A percentile compares a stretch with the other conserved stretches of the same genome.
Evolutionary conservation across 1,284 basidiomycete species (phyloP).

Genomic region (Garcileccinum viscosum): DNA sequence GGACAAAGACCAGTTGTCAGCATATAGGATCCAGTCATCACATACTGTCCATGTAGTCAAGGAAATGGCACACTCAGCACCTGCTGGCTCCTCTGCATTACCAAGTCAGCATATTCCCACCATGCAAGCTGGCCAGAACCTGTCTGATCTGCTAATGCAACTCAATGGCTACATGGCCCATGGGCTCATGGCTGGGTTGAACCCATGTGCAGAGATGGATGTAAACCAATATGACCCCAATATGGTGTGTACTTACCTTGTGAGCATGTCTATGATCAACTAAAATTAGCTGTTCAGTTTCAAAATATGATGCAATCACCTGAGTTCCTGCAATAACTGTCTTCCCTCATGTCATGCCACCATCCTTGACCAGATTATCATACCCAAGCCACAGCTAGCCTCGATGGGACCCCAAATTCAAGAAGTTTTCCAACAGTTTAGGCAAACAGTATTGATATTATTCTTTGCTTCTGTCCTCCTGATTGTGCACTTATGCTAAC

Average conservation of each 20-base stretch:
- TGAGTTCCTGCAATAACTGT: constrained; percentile 80
- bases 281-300: constrained; percentile 53
- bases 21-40: constrained; percentile 86
- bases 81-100: constrained; percentile 36
- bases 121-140: constrained; percentile 87
- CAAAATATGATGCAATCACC: constrained; percentile 86
- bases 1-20: constrained; percentile 83
- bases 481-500: neutral
- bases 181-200: constrained; percentile 79
- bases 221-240: constrained; percentile 89
- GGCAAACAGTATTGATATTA: constrained; percentile 74
- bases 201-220: constrained; percentile 88
- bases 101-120: constrained; percentile 62
- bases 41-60: constrained; percentile 96
- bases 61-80: constrained; percentile 66
- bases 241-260: constrained; percentile 62
- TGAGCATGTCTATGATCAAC: neutral
- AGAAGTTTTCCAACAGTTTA: constrained; percentile 79
- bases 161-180: constrained; percentile 75
- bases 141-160: constrained; percentile 77
- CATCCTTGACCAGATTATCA: constrained; percentile 85
- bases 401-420: constrained; percentile 83
- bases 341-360: constrained; percentile 75
- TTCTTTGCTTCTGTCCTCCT: neutral
- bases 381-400: constrained; percentile 79